Conservation (phyloP, 2,329 filamentous ascomycete genomes). For the Daldinia sp. region DNA sequence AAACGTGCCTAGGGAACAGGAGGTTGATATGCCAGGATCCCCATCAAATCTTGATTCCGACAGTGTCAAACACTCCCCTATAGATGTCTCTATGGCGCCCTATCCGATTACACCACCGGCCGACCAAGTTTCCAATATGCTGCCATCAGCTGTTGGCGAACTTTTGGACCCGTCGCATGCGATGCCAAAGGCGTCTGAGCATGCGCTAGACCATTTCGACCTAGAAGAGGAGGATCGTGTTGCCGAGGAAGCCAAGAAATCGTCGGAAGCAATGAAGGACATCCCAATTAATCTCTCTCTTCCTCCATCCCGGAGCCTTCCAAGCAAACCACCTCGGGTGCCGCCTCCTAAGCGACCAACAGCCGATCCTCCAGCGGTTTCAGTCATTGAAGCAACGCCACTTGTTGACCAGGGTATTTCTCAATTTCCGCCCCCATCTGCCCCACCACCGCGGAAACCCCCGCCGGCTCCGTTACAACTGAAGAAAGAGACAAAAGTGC, state of each 20-base stretch:
- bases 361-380: conserved; percentile 48
- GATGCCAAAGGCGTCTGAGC: conserved; percentile 69
- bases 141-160: conserved; percentile 57
- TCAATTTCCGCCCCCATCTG: conserved; percentile 61
- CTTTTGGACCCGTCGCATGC: conserved; percentile 64
- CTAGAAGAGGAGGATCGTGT: conserved; percentile 61
- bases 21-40: conserved; percentile 54
- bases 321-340: conserved; percentile 59
- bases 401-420: conserved; percentile 55
- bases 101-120: conserved; percentile 72
- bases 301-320: conserved; percentile 65
- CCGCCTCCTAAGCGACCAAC: conserved; percentile 62
- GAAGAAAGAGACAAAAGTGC: conserved; percentile 51
- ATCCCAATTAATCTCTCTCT: conserved; percentile 61
- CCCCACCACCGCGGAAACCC: conserved; percentile 76
- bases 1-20: conserved; percentile 45
- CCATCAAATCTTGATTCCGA: conserved; percentile 59
- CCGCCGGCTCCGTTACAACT: conserved; percentile 87
- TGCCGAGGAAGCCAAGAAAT: conserved; percentile 56
- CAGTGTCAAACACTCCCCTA: conserved; percentile 63
- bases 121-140: conserved; percentile 53
- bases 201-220: conserved; percentile 65
- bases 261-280: conserved; percentile 55
- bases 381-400: conserved; percentile 55
- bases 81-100: conserved; percentile 66